Base-by-base conservation (phyloP, 176 grass and related monocot species). In the Juncus inflexus region DNA sequence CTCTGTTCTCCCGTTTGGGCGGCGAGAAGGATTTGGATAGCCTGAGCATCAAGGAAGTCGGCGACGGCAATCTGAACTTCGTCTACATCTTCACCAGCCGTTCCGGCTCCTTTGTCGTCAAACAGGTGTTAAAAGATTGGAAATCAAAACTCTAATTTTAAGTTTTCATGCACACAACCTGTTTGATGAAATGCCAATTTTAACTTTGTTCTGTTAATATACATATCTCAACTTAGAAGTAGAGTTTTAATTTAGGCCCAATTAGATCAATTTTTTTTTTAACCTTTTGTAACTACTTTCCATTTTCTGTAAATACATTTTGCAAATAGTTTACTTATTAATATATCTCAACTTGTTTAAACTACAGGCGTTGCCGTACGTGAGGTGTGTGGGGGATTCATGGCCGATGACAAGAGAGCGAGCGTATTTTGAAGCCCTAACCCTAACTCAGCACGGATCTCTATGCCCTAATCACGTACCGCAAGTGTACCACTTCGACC, bases 61-160 rank as follows among this genome's bases (percentile, higher is more conserved):
- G 94, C 60, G 88, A 91, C 59, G 94, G 87, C 58, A 97, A 97
- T 75, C 94, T 97, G 84, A 97, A 97, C 77, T 91, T 97, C 82
- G 94, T 97, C 75, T 97, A 80, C 80, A 91, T 97, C 82, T 80
- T 97, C 72, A 10, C 53, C 67, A 82, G 81, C 75, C 64, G 66
- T 5, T 49, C 66, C 74, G 94, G 94, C 72, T 81, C 88, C 61
- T 60, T 97, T 40, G 94, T 97, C 40, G 12, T 86, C 77, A 97
- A 97, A 81, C 94, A 92, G 88, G n/a, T n/a, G n/a, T n/a, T n/a
- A n/a, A n/a, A n/a, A n/a, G n/a, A n/a, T n/a, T n/a, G n/a, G n/a
- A n/a, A n/a, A n/a, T n/a, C n/a, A n/a, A n/a, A n/a, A 60, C 19
- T 60, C 12, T 61, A 11, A 15, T 7, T 11, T n/a, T 61, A 61